Evolutionary conservation across 768 basidiomycete genomes (phyloP).

Genomic region (Tremella yokohamensis): DNA sequence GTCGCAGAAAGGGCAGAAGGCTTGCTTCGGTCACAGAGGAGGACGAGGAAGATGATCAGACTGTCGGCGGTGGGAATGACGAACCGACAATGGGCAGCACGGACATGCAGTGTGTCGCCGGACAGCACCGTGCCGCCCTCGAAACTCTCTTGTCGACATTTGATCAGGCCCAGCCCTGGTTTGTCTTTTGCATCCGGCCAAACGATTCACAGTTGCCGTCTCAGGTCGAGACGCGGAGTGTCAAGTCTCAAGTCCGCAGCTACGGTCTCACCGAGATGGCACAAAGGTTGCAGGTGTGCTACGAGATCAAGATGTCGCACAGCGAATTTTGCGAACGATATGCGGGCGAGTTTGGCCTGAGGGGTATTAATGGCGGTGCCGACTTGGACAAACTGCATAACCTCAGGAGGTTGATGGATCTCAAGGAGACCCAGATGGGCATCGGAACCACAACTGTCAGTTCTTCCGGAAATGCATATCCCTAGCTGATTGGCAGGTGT

Average conservation of each 20-base stretch:
- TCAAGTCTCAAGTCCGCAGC: conserved; percentile 86
- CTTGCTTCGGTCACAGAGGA: conserved; percentile 45
- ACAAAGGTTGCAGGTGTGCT: conserved; percentile 62
- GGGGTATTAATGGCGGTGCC: conserved; percentile 62
- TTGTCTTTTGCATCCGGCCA: conserved; percentile 85
- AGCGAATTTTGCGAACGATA: conserved; percentile 85
- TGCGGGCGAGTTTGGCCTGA: conserved; percentile 60
- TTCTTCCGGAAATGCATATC: conserved; percentile 1
- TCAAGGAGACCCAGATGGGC: conserved; percentile 68
- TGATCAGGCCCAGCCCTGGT: conserved; percentile 85
- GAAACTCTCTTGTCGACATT: conserved; percentile 82
- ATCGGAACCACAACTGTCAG: conserved; percentile 78
- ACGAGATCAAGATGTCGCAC: conserved; percentile 79
- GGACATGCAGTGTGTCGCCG: conserved; percentile 68
- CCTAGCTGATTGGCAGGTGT: conserved; percentile 60
- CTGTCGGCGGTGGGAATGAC: conserved; percentile 42
- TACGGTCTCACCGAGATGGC: conserved; percentile 75
- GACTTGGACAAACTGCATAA: conserved; percentile 54
- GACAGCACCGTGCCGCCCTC: conserved; percentile 79
- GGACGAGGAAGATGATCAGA: conserved; percentile 34
- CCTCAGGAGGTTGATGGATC: conserved; percentile 53
- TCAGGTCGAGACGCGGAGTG: conserved; percentile 84
- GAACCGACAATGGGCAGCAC: conserved; percentile 34
- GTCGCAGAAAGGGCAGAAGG: conserved; percentile 54
- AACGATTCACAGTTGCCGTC: conserved; percentile 94